Evolutionary conservation across 306 rosid species (phyloP), one percentile per base, ranked within the genome.

Genomic region (Cyclanthera cordifolia): DNA sequence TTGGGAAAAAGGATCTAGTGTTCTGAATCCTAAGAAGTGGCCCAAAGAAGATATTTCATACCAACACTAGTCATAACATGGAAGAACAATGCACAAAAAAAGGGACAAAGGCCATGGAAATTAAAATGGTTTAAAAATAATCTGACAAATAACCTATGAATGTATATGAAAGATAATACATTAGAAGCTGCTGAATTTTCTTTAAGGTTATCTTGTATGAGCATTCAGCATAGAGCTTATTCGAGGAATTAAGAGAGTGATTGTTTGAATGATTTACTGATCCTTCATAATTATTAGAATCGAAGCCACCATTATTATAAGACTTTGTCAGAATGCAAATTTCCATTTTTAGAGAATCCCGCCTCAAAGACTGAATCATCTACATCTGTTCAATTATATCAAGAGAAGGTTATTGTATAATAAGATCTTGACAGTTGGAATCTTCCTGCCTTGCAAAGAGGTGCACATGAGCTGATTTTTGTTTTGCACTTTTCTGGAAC

Each of bases 371-470:
- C 12, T 52, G 78, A 24, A 73, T 82, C 69, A 66, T 80, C 53
- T 84, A 82, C 52, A 78, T 47, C 65, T 70, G 90, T 41, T 78
- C 88, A 37, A 43, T 53, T 8, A 69, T 74, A 77, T 73, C 80
- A 67, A 50, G 74, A 61, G 89, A 84, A 25, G 85, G 79, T 68
- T 6, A n/a, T n/a, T 6, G 87, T 73, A 75, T 57, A 75, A 82
- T 82, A 70, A 77, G 81, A 61, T 70, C 75, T 67, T 74, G 85
- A 72, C 77, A 70, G 71, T 71, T 78, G 57, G 85, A 73, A 54
- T 89, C 95, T 77, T 87, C 96, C 70, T 85, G 95, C 54, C 96
- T 80, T 25, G 98, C 98, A 76, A 92, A 92, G n/a, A n/a, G 70
- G 95, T 87, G 60, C 89, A 92, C 64, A 95, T 82, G 41, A 95